Percentiles rank a stretch among this genome's conserved stretches.
Conservation (phyloP, 176 grass and related monocot genomes). For the Phyllostachys edulis region DNA sequence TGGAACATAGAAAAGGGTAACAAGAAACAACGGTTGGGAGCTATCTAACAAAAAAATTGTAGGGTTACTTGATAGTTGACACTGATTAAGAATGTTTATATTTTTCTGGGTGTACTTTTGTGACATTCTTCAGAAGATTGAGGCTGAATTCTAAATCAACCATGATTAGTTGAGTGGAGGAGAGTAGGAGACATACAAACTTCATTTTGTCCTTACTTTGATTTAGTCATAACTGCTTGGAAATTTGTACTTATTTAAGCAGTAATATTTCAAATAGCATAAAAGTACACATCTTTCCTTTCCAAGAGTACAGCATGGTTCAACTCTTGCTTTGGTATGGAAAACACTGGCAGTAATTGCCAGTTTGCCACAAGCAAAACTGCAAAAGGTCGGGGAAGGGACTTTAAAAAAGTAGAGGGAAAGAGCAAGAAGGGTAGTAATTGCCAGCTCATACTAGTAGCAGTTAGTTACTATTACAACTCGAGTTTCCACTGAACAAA, state of each 20-base stretch:
- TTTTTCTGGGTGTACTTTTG: neutral
- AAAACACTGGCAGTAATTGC: neutral
- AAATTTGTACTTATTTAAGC: neutral
- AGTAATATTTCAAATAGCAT: neutral
- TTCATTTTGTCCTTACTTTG: neutral
- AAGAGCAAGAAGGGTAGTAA: neutral
- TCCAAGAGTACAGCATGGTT: no score
- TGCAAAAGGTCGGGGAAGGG: neutral
- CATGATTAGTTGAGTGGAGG: neutral
- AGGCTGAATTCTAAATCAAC: neutral
- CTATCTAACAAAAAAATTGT: neutral
- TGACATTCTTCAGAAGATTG: neutral
- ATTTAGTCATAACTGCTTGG: neutral
- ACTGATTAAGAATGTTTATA: neutral
- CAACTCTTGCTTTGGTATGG: neutral
- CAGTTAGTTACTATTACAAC: neutral
- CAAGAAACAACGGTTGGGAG: neutral
- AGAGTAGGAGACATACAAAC: neutral
- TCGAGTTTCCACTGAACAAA: slow-evolving; percentile 9
- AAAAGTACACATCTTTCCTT: neutral
- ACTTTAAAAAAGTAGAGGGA: neutral
- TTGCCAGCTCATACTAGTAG: neutral
- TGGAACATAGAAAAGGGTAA: neutral
- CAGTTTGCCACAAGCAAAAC: neutral
- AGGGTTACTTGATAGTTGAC: neutral